These are phyloP conservation scores for Amborella trichopoda DNA, from an alignment of 164 flowering plant genomes.

Conservation along the genomic window DNA sequence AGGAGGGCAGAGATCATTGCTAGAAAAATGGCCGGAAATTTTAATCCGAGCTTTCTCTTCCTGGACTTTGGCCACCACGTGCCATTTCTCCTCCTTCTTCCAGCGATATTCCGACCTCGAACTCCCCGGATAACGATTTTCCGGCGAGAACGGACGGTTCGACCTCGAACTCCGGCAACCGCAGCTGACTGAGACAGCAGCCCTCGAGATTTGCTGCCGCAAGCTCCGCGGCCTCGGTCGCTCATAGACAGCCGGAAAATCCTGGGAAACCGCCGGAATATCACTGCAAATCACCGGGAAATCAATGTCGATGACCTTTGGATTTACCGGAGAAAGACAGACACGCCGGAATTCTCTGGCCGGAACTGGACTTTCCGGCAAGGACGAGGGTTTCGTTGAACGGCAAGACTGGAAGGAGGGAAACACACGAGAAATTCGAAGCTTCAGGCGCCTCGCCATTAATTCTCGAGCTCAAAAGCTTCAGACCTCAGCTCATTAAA, in stretches of 20 bases:
- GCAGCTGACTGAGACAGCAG: slow-evolving; percentile 12
- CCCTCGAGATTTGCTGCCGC: slow-evolving; percentile 8
- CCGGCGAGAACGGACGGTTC: neutral
- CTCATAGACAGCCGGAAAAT: slow-evolving; percentile 9
- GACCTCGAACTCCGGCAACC: slow-evolving; percentile 8
- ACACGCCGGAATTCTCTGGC: neutral
- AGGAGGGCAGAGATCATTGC: slow-evolving; percentile 10
- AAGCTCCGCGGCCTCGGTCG: slow-evolving; percentile 9
- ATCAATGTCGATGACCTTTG: slow-evolving; percentile 8
- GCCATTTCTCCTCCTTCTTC: slow-evolving; percentile 36
- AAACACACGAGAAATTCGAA: slow-evolving; percentile 15
- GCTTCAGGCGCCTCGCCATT: slow-evolving; percentile 32
- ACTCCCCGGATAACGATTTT: neutral
- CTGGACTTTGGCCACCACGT: slow-evolving; percentile 29
- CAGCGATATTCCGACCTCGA: slow-evolving; percentile 8
- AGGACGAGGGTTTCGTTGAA: slow-evolving; percentile 14
- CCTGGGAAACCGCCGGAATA: neutral
- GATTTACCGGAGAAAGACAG: slow-evolving; percentile 13
- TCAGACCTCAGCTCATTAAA: too few relatives aligned
- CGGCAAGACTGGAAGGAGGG: slow-evolving; percentile 27
- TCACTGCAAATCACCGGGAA: slow-evolving; percentile 2
- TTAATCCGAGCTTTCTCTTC: slow-evolving; percentile 23
- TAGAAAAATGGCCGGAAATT: slow-evolving; percentile 22
- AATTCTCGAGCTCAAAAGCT: neutral
- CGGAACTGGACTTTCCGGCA: slow-evolving; percentile 15